A percentile compares a stretch with the other conserved stretches of the same genome.
Evolutionary conservation across 345 rosid genomes (phyloP).

Genomic region (thale cress (Arabidopsis thaliana)): TAIR10.1 NC_003075.7:2381501-2382000

Average conservation of each 20-base stretch:
- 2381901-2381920: conserved; percentile 40
- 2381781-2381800: conserved; percentile 30
- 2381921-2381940: neutral
- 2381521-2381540: no score
- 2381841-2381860: conserved; percentile 77
- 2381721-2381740: conserved; percentile 52
- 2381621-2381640: neutral
- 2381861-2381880: conserved; percentile 81
- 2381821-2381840: conserved; percentile 63
- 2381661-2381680: conserved; percentile 54
- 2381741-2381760: neutral
- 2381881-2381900: conserved; percentile 77
- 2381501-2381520: no score
- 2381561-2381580: no score
- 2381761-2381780: conserved; percentile 5
- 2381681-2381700: conserved; percentile 83
- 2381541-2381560: no score
- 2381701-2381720: conserved; percentile 84
- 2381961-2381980: conserved; percentile 72
- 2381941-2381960: neutral
- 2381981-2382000: conserved; percentile 74
- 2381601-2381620: neutral
- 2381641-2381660: no score
- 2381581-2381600: no score
- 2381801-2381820: conserved; percentile 87